Base-by-base conservation (phyloP, 2,329 filamentous ascomycete genomes). In the Claviceps maximensis region DNA sequence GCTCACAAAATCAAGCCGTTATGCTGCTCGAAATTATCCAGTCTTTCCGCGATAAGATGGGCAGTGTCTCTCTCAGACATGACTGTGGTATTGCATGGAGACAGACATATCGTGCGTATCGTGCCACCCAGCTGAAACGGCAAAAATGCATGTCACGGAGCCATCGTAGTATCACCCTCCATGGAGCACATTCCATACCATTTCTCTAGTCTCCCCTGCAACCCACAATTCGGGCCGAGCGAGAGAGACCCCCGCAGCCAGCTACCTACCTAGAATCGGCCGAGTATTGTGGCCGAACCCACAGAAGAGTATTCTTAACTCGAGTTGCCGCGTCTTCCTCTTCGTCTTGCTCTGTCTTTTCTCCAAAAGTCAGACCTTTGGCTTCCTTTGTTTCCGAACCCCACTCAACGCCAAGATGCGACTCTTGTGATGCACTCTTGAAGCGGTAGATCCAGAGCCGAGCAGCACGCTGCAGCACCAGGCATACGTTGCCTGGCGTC, bases 371-470 rank as follows among this genome's bases (percentile, higher is more conserved):
- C 41, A 10, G 4, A 19, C 13, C 7, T 15, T 12, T 21, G 41
- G 38, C 38, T n/a, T 4, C 19, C 38, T 2, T n/a, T 19, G 17
- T 19, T 19, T 17, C 17, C 41, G 15, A 53, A 47, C 17, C 13
- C 9, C 21, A n/a, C 25, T 40, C 23, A 47, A 19, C 31, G 12
- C 53, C 46, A 47, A 19, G 29, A n/a, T 47, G 13, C 12, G 15
- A 53, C 27, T 33, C n/a, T 31, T 38, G 41, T 19, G 31, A 54
- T 47, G 41, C 50, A 58, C 6, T 17, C 51, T 13, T 25, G 23
- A 17, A 58, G 48, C 33, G 54, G 50, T 46, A 57, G 47, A 23
- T 52, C 50, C 38, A 59, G 25, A 6, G 41, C 12, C 17, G 49
- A 47, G 29, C 27, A 31, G 23, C 48, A 48, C 17, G 49, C 23